phyloP scores from a whole-genome alignment of 176 grass and related monocot genomes.

The Lolium perenne region DNA sequence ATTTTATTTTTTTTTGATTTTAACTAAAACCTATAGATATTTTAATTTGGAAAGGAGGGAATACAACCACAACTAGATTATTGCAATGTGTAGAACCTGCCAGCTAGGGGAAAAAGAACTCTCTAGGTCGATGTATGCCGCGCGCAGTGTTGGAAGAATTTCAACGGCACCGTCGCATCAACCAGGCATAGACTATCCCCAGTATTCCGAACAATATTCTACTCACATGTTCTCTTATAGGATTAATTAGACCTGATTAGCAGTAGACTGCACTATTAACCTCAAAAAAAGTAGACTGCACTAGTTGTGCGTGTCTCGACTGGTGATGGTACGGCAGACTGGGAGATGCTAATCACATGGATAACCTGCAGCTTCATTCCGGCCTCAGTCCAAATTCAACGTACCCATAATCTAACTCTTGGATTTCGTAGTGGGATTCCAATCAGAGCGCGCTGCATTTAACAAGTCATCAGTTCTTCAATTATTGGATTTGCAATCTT shows the following conservation, averaged over 20 bases:
- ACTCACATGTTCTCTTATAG: neutral
- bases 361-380: neutral
- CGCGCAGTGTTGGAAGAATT: neutral
- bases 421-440: slow-evolving; percentile 21
- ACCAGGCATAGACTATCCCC: neutral
- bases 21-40: too few species aligned
- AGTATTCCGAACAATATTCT: neutral
- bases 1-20: too few species aligned
- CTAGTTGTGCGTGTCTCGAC: neutral
- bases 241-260: slow-evolving; percentile 29
- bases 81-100: neutral
- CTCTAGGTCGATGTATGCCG: neutral
- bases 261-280: neutral
- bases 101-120: neutral
- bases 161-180: neutral
- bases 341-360: slow-evolving; percentile 18
- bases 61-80: too few species aligned
- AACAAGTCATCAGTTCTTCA: slow-evolving; percentile 13
- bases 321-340: neutral
- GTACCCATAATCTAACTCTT: neutral
- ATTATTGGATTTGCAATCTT: slow-evolving; percentile 36
- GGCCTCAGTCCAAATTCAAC: neutral
- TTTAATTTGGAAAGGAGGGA: too few species aligned
- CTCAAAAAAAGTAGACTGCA: neutral
- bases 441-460: neutral